Conservation (phyloP, 495 filamentous ascomycete genomes). For the Neurospora cerealis region DNA sequence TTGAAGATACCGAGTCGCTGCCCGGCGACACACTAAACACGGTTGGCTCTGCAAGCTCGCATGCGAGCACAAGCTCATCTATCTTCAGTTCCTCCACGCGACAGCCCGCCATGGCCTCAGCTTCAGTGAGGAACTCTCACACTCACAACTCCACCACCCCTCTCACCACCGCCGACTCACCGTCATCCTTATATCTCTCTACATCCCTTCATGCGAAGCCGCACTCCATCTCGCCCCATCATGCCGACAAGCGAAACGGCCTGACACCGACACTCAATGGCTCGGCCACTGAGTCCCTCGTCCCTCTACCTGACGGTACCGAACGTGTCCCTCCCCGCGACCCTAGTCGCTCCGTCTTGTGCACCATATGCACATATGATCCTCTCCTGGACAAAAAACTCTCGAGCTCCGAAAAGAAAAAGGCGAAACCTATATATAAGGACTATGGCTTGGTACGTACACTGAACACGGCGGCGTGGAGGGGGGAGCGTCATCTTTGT, state of each 20-base stretch:
- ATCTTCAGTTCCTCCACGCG: conserved; percentile 48
- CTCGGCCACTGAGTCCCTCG: conserved; percentile 36
- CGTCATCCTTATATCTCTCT: conserved; percentile 49
- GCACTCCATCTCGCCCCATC: conserved; percentile 24
- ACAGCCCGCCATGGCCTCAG: conserved; percentile 38
- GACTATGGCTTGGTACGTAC: conserved; percentile 59
- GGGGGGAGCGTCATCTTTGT: conserved; percentile 48
- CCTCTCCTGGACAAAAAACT: conserved; percentile 46
- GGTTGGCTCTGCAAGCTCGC: conserved; percentile 56
- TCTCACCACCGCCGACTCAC: conserved; percentile 66
- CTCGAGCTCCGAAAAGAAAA: conserved; percentile 52
- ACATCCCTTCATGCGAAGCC: conserved; percentile 23
- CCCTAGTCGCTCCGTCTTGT: conserved; percentile 50
- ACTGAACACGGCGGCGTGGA: conserved; percentile 27
- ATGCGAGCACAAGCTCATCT: conserved; percentile 53
- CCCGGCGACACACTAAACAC: conserved; percentile 54
- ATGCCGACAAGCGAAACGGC: conserved; percentile 19
- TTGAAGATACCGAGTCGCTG: conserved; percentile 49
- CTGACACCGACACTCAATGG: conserved; percentile 13
- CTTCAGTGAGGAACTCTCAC: conserved; percentile 35
- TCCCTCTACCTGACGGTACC: conserved; percentile 31
- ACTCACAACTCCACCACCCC: conserved; percentile 53
- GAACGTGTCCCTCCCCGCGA: conserved; percentile 51
- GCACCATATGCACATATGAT: conserved; percentile 63
- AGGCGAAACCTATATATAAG: conserved; percentile 57